Base-by-base conservation (phyloP, 345 rosid species). In the Hevea brasiliensis region DNA sequence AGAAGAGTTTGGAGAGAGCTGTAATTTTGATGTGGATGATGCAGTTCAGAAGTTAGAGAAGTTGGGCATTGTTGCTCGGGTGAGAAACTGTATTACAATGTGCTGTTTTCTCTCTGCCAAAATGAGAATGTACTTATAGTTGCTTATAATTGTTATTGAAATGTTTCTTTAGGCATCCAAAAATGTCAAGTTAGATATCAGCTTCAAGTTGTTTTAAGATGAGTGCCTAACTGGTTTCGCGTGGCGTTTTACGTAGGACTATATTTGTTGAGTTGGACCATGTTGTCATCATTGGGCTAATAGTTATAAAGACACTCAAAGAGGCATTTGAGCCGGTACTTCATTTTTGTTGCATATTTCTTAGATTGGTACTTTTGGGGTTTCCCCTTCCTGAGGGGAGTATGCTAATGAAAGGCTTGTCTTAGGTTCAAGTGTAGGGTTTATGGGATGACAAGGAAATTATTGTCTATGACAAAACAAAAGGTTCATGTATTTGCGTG, bases 31-130 rank as follows among this genome's bases (percentile, higher is more conserved):
- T 40, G 94, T 88, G 55, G 93, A 90, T 77, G 94, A 89, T 81
- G 94, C 98, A 62, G 84, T 95, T 79, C 78, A 76, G 35, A 95
- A 95, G 89, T 84, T 92, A 58, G 93, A 92, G 85, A 95, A 88
- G 82, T 68, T 91, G 73, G 90, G 94, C 65, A 92, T 95, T 7
- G 90, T 95, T 78, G 53, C 85, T 67, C 89, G 87, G 89, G 92
- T 88, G 70, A 87, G 88, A 41, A 32, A 40, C 61, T 26, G 26
- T 4, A 7, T 21, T 45, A 65, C n/a, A 65, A 24, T 47, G 2
- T 65, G 56, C n/a, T 45, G 24, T 44, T 65, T 24, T 26, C 7
- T 65, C 0, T 47, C n/a, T 1, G 26, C 26, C 2, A 20, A 62
- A 62, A 61, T 18, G 9, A 10, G 15, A 62, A 62, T 3, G 6